phyloP scores from a whole-genome alignment of 202 grass and related monocot genomes.

The Schoenoplectus triqueter region DNA sequence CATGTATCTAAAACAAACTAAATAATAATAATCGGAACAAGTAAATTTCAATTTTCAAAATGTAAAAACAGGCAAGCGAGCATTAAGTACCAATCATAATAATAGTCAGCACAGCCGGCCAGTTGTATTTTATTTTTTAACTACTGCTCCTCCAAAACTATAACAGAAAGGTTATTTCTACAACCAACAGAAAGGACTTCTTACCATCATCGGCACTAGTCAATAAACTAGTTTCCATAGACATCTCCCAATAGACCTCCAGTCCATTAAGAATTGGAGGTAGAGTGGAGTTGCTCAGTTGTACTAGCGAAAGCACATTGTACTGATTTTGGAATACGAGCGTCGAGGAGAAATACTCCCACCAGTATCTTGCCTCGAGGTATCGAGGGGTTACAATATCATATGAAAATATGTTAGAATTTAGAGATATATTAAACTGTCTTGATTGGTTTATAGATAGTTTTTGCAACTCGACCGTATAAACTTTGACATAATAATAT shows the following conservation, averaged over 20 bases:
- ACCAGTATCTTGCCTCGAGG: no score
- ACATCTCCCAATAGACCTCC: constrained; percentile 31
- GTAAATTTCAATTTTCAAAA: no score
- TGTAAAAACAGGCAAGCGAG: no score
- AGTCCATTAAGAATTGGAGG: constrained; percentile 45
- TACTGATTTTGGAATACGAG: not conserved
- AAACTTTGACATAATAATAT: not conserved
- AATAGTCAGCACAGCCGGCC: no score
- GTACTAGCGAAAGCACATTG: constrained; percentile 13
- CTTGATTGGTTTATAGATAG: constrained; percentile 13
- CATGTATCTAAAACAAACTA: no score
- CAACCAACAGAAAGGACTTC: not conserved
- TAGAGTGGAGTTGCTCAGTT: not conserved
- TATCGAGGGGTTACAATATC: no score
- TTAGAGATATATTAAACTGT: not conserved
- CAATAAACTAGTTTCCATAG: not conserved
- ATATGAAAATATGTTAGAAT: not conserved
- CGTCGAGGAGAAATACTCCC: no score
- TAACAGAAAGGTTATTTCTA: no score
- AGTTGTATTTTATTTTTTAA: no score
- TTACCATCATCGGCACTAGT: constrained; percentile 23
- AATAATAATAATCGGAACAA: no score
- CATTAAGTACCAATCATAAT: no score
- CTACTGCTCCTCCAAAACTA: no score
- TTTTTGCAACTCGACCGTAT: not conserved